Base-by-base conservation (phyloP, 1,284 basidiomycete genomes). In the Cutaneotrichosporon sp. region DNA sequence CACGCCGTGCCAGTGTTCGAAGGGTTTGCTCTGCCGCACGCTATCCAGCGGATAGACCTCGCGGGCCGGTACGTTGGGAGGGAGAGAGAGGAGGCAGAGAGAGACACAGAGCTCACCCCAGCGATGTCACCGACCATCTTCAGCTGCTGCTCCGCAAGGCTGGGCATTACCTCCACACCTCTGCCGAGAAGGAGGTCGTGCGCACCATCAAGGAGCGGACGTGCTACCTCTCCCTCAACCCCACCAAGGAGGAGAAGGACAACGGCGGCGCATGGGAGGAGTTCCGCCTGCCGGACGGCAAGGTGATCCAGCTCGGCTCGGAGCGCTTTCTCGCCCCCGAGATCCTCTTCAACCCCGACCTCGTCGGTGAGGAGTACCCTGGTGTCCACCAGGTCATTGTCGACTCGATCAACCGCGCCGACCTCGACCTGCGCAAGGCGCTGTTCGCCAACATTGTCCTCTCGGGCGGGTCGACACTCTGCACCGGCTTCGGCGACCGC, bases 1-100 rank as follows among this genome's bases (percentile, higher is more conserved):
- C 97, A 99, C 70, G 93, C 97, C 3, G 97, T 99, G 3, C 97
- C 97, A 3, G 97, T 99, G 11, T 99, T 97, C 73, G 97, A 99
- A 78, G 97, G 97, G 0, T 99, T 99, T 82, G 95, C 92, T 10
- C 97, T 99, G 92, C 95, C 95, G 38, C 93, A 99, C 76, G 95
- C 97, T 38, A 95, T 99, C 68, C 88, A 94, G 58, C 83, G 97
- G 72, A 89, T 98, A 60, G 97, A 99, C 77, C 87, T 99, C 7
- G 97, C 97, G 24, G 97, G 97, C 70, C 84, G 94, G 88, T 92
- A 79, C 70, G 83, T 72, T 36, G 29, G 31, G 51, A 31, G 20
- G 20, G 43, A n/a, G n/a, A n/a, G n/a, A n/a, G n/a, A n/a, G n/a
- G n/a, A n/a, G n/a, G n/a, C n/a, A n/a, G n/a, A n/a, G n/a, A n/a